Percentiles rank a stretch among this genome's conserved stretches.
Conservation (phyloP, 192 early-diverging fungal species). For the Backusella circina region DNA sequence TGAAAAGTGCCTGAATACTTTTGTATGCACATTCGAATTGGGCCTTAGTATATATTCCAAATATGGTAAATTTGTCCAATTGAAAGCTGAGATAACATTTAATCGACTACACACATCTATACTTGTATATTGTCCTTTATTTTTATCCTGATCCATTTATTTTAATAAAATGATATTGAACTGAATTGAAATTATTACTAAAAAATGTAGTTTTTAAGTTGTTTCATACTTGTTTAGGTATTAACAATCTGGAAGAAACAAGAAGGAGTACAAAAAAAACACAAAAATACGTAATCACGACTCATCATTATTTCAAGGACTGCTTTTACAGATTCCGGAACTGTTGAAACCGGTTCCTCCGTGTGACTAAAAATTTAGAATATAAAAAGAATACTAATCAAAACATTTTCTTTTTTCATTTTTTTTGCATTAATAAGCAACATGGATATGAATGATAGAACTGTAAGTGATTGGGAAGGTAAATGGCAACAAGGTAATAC, state of each 20-base stretch:
- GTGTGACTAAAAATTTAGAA: background rate
- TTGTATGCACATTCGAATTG: no score
- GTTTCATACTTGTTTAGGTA: background rate
- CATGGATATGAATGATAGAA: background rate
- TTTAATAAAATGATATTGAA: background rate
- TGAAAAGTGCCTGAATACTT: no score
- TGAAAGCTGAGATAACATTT: no score
- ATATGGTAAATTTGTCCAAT: no score
- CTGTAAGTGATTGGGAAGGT: conserved; percentile 35
- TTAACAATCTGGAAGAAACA: background rate
- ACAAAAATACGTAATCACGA: background rate
- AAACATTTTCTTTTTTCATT: background rate
- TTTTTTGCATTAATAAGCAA: background rate
- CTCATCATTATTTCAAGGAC: background rate
- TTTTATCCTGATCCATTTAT: background rate
- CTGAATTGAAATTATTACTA: no score
- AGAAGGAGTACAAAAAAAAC: background rate
- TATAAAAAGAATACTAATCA: no score
- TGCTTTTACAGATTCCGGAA: background rate
- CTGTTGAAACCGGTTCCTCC: background rate
- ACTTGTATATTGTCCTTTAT: no score
- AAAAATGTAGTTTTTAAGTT: background rate
- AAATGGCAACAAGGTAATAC: conserved; percentile 37
- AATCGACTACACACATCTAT: no score
- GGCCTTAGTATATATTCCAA: no score